A percentile compares a stretch with the other conserved stretches of the same genome.
These are phyloP conservation scores for Dendrocalamus sinicus DNA, from an alignment of 176 grass and related monocot species.

Conservation along the genomic window DNA sequence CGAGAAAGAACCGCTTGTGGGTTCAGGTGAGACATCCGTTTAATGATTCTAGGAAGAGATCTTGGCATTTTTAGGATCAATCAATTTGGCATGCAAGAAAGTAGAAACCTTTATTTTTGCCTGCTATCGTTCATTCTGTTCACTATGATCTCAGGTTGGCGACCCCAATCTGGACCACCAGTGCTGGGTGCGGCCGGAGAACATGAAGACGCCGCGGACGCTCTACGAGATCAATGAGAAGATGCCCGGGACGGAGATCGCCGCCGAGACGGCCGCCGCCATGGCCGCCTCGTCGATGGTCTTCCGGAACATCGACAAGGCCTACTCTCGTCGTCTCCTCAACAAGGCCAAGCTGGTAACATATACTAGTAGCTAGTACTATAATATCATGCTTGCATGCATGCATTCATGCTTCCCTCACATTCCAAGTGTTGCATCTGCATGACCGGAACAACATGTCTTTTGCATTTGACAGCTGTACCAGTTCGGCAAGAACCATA, in stretches of 20 bases:
- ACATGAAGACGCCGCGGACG: constrained; percentile 83
- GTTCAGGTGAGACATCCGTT: constrained; percentile 65
- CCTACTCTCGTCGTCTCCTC: constrained; percentile 68
- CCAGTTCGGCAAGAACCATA: constrained; percentile 69
- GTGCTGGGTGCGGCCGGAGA: constrained; percentile 94
- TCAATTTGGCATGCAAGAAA: background rate
- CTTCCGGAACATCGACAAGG: constrained; percentile 55
- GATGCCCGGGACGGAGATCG: constrained; percentile 85
- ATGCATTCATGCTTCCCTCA: background rate
- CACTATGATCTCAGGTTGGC: constrained; percentile 67
- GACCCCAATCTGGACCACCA: constrained; percentile 78
- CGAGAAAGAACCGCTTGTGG: constrained; percentile 82
- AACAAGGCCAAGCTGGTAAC: constrained; percentile 94
- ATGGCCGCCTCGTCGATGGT: constrained; percentile 77
- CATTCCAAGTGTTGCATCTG: background rate
- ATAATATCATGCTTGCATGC: background rate
- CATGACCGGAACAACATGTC: background rate
- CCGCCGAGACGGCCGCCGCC: constrained; percentile 88
- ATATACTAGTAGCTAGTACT: background rate
- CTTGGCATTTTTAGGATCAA: background rate
- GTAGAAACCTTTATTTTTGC: background rate
- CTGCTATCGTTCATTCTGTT: background rate
- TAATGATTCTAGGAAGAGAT: background rate
- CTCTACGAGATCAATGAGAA: constrained; percentile 79
- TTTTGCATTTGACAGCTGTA: constrained; percentile 52